Percentiles rank a stretch among this genome's conserved stretches.
Conservation (phyloP, 345 rosid species). For the Jatropha curcas region DNA sequence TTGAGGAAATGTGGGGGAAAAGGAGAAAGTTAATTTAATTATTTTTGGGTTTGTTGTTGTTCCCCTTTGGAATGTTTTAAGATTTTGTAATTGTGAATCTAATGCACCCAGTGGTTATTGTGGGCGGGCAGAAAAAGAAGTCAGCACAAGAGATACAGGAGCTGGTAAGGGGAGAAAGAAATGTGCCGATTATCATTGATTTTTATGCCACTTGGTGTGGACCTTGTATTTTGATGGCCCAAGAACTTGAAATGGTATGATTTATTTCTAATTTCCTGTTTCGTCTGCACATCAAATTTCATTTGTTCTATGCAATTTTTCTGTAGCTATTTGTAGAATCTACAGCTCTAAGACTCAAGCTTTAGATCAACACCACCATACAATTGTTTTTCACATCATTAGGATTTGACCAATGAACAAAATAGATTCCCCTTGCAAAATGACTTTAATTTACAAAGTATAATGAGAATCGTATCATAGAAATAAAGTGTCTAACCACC, state of each 20-base stretch:
- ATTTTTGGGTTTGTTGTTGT: not conserved
- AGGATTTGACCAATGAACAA: too few species aligned
- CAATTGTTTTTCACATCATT: too few species aligned
- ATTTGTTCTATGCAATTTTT: not conserved
- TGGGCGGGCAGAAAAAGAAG: constrained; percentile 54
- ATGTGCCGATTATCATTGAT: constrained; percentile 74
- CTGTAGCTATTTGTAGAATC: not conserved
- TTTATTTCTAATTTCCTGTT: not conserved
- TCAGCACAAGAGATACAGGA: constrained; percentile 83
- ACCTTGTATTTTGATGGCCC: constrained; percentile 93
- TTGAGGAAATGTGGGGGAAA: not conserved
- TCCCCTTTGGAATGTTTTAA: constrained; percentile 1
- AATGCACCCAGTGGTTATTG: constrained; percentile 5
- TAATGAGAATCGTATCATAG: too few species aligned
- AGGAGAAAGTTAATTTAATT: not conserved
- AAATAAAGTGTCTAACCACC: not conserved
- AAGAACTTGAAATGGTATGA: constrained; percentile 86
- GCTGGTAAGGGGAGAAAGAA: constrained; percentile 76
- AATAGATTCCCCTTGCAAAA: too few species aligned
- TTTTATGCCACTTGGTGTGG: constrained; percentile 99
- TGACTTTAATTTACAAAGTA: too few species aligned
- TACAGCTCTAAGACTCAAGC: not conserved
- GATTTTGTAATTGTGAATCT: not conserved
- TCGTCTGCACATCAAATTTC: not conserved
- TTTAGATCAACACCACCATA: too few species aligned